phyloP scores from a whole-genome alignment of 805 yeast genomes.

The Candida sithepensis region DNA sequence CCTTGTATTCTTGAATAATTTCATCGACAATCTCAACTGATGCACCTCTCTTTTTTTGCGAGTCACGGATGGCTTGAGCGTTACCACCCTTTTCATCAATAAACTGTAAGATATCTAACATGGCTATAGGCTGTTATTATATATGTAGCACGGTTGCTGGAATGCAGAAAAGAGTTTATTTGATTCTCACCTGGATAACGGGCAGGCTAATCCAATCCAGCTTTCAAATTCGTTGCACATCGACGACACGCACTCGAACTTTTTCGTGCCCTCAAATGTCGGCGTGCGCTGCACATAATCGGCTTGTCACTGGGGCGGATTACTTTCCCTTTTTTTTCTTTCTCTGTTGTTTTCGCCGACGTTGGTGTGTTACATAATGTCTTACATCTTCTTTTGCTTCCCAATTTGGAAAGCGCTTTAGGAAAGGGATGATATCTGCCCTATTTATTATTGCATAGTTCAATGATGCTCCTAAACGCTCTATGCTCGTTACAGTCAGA shows the following conservation, averaged over 20 bases:
- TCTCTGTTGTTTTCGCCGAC: neutral
- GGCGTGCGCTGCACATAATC: neutral
- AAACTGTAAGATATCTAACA: constrained; percentile 92
- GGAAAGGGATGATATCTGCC: neutral
- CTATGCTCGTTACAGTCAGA: too few relatives aligned
- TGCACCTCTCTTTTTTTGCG: constrained; percentile 93
- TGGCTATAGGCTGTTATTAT: neutral
- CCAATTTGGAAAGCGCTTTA: neutral
- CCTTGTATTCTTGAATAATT: constrained; percentile 84
- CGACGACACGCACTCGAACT: neutral
- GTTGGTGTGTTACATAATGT: neutral
- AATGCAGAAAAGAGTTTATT: too few relatives aligned
- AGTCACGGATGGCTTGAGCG: constrained; percentile 81
- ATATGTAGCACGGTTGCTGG: too few relatives aligned
- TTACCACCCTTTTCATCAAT: constrained; percentile 96
- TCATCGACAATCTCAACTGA: constrained; percentile 95
- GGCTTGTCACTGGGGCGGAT: neutral
- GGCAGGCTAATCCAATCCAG: neutral
- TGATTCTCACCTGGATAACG: too few relatives aligned
- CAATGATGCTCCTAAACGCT: too few relatives aligned
- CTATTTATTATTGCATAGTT: neutral
- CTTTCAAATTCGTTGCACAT: neutral
- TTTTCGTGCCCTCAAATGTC: neutral
- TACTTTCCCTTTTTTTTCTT: neutral
- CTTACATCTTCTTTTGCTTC: neutral